A percentile compares a stretch with the other conserved stretches of the same genome.
These are phyloP conservation scores for Phytophthora sansomeana DNA, from an alignment of 352 stramenopile species.

Conservation along the genomic window DNA sequence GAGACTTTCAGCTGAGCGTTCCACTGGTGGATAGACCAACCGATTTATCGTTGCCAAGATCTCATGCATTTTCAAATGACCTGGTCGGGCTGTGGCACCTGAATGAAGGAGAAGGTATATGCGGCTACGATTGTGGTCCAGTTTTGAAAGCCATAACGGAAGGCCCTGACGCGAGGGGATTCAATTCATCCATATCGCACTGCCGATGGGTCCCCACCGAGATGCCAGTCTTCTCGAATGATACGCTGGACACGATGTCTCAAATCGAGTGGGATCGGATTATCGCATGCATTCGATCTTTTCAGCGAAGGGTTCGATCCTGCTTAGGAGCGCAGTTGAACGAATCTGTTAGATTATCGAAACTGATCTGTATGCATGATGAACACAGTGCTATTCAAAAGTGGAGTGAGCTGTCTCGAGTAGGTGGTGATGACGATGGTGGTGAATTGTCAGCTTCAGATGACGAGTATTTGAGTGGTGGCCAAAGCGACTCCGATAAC, in stretches of 20 bases:
- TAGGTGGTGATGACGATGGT: conserved; percentile 43
- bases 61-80: conserved; percentile 27
- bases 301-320: conserved; percentile 53
- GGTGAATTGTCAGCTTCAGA: conserved; percentile 36
- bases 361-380: conserved; percentile 50
- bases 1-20: conserved; percentile 73
- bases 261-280: conserved; percentile 39
- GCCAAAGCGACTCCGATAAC: conserved; percentile 6
- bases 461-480: conserved; percentile 24
- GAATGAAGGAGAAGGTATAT: conserved; percentile 79
- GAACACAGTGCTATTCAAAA: conserved; percentile 43
- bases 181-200: conserved; percentile 57
- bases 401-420: conserved; percentile 34
- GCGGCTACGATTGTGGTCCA: conserved; percentile 53
- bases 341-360: conserved; percentile 42
- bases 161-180: conserved; percentile 29
- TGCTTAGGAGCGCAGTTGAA: conserved; percentile 35
- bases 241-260: conserved; percentile 44
- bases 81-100: conserved; percentile 77
- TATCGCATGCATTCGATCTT: conserved; percentile 35
- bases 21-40: conserved; percentile 41
- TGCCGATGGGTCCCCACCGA: conserved; percentile 76
- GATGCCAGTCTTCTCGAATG: conserved; percentile 64
- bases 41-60: conserved; percentile 19
- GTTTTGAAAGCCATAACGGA: conserved; percentile 18